A percentile compares a stretch with the other conserved stretches of the same genome.
These are phyloP conservation scores for Eustoma russellianum DNA, from an alignment of 257 asterid genomes.

Conservation along the genomic window DNA sequence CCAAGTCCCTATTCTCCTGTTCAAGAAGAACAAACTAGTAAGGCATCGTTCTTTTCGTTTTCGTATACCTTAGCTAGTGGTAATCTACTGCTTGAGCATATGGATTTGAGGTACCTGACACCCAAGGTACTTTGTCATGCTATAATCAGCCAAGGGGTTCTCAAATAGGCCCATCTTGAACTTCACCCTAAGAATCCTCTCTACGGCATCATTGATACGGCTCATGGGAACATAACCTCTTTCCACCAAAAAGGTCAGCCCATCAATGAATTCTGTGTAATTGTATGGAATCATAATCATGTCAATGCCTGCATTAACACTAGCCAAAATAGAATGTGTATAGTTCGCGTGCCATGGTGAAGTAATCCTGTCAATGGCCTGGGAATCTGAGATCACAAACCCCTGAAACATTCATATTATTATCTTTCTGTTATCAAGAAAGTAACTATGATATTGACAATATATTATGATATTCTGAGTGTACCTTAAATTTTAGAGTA, in stretches of 20 bases:
- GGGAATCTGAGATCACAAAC: conserved; percentile 3
- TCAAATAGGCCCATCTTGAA: conserved; percentile 29
- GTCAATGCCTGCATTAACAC: conserved; percentile 25
- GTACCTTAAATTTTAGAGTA: conserved; percentile 43
- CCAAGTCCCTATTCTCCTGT: conserved; percentile 35
- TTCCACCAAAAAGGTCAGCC: conserved; percentile 14
- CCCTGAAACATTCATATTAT: not conserved
- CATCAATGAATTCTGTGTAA: conserved; percentile 15
- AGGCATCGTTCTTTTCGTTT: not conserved
- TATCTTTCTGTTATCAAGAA: not conserved
- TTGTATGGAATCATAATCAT: conserved; percentile 18
- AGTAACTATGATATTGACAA: conserved; percentile 15
- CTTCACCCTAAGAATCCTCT: conserved; percentile 27
- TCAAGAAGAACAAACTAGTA: not conserved
- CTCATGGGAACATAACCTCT: conserved; percentile 21
- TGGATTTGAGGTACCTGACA: conserved; percentile 8
- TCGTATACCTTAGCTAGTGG: no score
- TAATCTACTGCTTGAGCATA: no score
- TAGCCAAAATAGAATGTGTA: conserved; percentile 16
- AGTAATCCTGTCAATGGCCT: not conserved
- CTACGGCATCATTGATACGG: conserved; percentile 29
- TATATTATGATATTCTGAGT: not conserved
- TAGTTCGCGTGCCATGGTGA: conserved; percentile 12
- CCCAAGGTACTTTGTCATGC: conserved; percentile 23
- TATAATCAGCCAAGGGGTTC: conserved; percentile 24